These are phyloP conservation scores for Thalassiosira mediterranea DNA, from an alignment of 352 stramenopile species.

Conservation along the genomic window DNA sequence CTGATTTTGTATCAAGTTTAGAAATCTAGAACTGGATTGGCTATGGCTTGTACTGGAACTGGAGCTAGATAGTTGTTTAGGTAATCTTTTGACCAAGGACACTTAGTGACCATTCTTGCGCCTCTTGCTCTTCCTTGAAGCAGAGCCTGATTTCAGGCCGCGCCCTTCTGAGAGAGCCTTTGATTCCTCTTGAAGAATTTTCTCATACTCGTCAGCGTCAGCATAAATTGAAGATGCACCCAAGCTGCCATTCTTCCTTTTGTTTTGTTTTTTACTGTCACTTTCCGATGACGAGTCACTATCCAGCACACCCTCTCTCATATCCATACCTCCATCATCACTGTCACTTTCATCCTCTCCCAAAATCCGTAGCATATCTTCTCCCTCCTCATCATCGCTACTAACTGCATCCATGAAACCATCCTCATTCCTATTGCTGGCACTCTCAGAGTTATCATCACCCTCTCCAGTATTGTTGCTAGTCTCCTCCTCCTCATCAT, in stretches of 20 bases:
- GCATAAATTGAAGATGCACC: conserved; percentile 48
- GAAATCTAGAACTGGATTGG: too few relatives aligned
- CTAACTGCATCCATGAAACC: conserved; percentile 60
- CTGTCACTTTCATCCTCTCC: conserved; percentile 34
- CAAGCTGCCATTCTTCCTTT: conserved; percentile 42
- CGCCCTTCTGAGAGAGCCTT: too few relatives aligned
- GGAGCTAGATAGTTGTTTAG: too few relatives aligned
- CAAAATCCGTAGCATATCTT: conserved; percentile 5
- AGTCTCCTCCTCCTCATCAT: conserved; percentile 28
- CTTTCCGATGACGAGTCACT: too few relatives aligned
- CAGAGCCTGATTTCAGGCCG: too few relatives aligned
- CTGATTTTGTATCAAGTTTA: too few relatives aligned
- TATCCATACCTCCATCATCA: too few relatives aligned
- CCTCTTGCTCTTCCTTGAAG: too few relatives aligned
- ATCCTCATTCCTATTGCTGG: conserved; percentile 32
- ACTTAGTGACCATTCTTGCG: too few relatives aligned
- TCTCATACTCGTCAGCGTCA: conserved; percentile 75
- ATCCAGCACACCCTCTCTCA: conserved; percentile 7
- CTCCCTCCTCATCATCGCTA: conserved; percentile 46
- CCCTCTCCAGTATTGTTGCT: conserved; percentile 33
- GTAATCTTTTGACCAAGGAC: too few relatives aligned
- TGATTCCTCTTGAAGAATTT: conserved; percentile 53
- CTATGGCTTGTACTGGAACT: too few relatives aligned
- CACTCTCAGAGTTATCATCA: background rate
- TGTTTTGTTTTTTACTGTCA: conserved; percentile 21